Base-by-base conservation (phyloP, 1,139 yeast genomes). In the Nakaseomyces glabratus region DNA sequence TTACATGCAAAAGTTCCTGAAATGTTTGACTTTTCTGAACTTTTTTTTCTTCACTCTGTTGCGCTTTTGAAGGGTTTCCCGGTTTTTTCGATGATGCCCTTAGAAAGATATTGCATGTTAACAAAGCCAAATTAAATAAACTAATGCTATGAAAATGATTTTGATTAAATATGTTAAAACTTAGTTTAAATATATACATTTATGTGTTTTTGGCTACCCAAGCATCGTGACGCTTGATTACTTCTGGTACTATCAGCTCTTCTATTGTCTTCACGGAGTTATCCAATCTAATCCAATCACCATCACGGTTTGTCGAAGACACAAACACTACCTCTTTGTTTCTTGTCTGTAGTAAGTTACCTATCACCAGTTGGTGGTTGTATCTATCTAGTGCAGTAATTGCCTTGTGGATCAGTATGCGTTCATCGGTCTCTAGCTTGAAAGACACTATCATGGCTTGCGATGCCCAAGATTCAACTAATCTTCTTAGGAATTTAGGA, bases 381-480 rank as follows among this genome's bases (percentile, higher is more conserved):
- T 93, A 93, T 42, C 94, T 68, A 22, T 73, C 73, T 42, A 93
- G 65, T 0, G 98, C 96, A 37, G 70, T 73, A 35, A 65, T 65
- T 4, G 95, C 85, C 60, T 93, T 93, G 38, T 71, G 65, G 30
- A 85, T 68, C 45, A 93, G 63, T 15, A 93, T 71, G 9, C 65
- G 52, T 41, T 62, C 59, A 57, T 93, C 98, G 0, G 99, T 93
- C 55, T 93, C 99, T 40, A 90, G 69, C 58, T 93, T 93, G 63
- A 93, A 93, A 16, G 95, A 82, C 2, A 90, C 82, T 41, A 93
- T 85, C 94, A 86, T 82, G 1, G 97, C 93, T 6, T 77, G 74
- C 1, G 94, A 94, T 1, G 95, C 94, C 98, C 98, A 90, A 20
- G 77, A 72, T 46, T 85, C 95, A 1, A 88, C 96, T 45, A 93